A percentile compares a stretch with the other conserved stretches of the same genome.
Conservation (phyloP, 441 rosid genomes). For the Cnidoscolus chayamansa region DNA sequence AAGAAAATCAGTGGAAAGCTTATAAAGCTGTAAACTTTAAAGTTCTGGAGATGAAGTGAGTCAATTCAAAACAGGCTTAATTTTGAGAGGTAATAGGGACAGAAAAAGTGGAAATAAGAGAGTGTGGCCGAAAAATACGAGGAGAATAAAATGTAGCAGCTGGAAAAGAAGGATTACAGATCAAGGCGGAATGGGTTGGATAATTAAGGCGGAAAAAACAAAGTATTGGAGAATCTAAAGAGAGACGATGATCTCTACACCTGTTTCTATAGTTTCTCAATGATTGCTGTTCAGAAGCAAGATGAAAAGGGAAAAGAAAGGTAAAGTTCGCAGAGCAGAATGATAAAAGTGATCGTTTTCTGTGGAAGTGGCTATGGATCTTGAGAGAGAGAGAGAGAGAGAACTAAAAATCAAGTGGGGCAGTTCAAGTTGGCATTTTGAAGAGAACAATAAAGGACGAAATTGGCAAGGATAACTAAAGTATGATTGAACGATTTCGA, state of each 20-base stretch:
- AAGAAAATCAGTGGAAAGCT: neutral
- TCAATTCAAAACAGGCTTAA: neutral
- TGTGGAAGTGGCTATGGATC: conserved; percentile 29
- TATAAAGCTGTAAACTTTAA: conserved; percentile 13
- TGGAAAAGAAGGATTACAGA: conserved; percentile 26
- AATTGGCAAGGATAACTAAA: neutral
- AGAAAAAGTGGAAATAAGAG: neutral
- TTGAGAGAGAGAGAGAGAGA: neutral
- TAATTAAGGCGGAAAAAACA: conserved; percentile 17
- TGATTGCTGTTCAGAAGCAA: conserved; percentile 3
- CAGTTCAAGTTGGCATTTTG: neutral
- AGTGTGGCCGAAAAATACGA: conserved; percentile 31
- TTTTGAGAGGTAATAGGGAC: neutral
- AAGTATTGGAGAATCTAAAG: conserved; percentile 27
- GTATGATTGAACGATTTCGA: too few species aligned
- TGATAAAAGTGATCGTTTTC: neutral
- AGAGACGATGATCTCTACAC: conserved; percentile 26
- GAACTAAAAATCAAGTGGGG: conserved; percentile 13
- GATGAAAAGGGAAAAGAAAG: neutral
- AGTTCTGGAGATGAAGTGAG: conserved; percentile 1
- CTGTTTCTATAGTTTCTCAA: neutral
- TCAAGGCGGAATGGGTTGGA: conserved; percentile 17
- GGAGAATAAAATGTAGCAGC: conserved; percentile 39
- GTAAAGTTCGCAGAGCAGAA: neutral
- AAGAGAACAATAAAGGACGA: neutral